Base-by-base conservation (phyloP, 2,329 filamentous ascomycete species). In the Simplicillium sp. region DNA sequence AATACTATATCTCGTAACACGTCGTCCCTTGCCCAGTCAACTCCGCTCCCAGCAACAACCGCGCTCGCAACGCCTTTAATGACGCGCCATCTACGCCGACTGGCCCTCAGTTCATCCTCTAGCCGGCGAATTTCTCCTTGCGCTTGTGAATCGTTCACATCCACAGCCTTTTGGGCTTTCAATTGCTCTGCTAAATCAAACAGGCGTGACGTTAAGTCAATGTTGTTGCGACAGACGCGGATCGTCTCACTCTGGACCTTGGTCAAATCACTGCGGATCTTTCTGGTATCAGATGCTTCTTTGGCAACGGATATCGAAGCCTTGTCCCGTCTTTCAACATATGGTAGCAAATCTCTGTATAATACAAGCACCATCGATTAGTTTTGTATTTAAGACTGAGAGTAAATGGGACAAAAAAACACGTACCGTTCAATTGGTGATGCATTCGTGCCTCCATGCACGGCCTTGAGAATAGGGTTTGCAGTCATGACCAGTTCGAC, bases 1-100 rank as follows among this genome's bases (percentile, higher is more conserved):
- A 94, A 67, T 18, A 94, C 86, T 45, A 90, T 68, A 38, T 77
- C 75, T 43, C 75, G 70, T 46, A 94, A 64, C 44, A 68, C 70
- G 39, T 79, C 71, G 59, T 94, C 80, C 33, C 73, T 67, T 11
- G 77, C 79, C 87, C 87, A 94, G 54, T 94, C 80, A 40, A 92
- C 69, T 36, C 87, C 87, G 58, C 87, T 94, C 3, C 84, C 86
- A 5, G 79, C 84, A 36, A 94, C 75, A 41, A 88, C 73, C 14
- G 83, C 86, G 53, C 83, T 84, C n/a, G 84, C 73, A 34, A 87
- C 77, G 17, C 77, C 84, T 63, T 90, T 92, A 59, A 90, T 75
- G 15, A 82, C 78, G 52, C 78, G 77, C 80, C 81, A 87, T 53
- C 74, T 73, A 48, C 79, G 77, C 46, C 75, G 75, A 55, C 78